Base-by-base conservation (phyloP, 2,329 filamentous ascomycete genomes). In the Hymenoscyphus fructigenus region DNA sequence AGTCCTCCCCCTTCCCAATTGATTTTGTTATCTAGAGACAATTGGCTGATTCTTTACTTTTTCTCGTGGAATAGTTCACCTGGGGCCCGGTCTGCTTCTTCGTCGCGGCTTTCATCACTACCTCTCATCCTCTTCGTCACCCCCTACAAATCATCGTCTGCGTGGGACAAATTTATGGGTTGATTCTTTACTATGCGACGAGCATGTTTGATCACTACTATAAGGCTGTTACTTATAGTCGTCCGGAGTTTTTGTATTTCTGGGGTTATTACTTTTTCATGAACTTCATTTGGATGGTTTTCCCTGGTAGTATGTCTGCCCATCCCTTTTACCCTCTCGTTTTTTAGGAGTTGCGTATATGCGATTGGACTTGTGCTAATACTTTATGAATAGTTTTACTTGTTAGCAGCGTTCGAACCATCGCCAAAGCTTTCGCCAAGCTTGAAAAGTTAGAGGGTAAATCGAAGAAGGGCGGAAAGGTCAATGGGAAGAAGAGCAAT, bases 181-280 rank as follows among this genome's bases (percentile, higher is more conserved):
- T 88, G n/a, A 79, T 83, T 3, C 78, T 89, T 44, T 89, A 89
- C 77, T 89, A 87, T 74, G 78, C 83, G 1, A 89, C 87, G 17
- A 85, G 83, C 74, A 79, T 81, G 68, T 78, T 80, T 63, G 84
- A 86, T 68, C 75, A 79, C 65, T 78, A 77, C 56, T 77, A 82
- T 67, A 78, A 76, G 28, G 82, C 81, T 2, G 73, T 81, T 15
- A 78, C 78, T 26, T 84, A 87, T 72, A 85, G 82, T 67, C 79
- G 87, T 57, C 86, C 86, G 5, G 87, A 89, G 75, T 77, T 79
- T 36, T 70, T 85, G 28, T 89, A 89, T 71, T 87, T 84, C 71
- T 89, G 85, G 86, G 77, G 84, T 26, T 89, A 89, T 70, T 89
- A 86, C 67, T 79, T 85, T 29, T 84, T 83, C 9, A 83, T 88